Evolutionary conservation across 164 flowering plant species (phyloP).

Genomic region (Vitis riparia): DNA sequence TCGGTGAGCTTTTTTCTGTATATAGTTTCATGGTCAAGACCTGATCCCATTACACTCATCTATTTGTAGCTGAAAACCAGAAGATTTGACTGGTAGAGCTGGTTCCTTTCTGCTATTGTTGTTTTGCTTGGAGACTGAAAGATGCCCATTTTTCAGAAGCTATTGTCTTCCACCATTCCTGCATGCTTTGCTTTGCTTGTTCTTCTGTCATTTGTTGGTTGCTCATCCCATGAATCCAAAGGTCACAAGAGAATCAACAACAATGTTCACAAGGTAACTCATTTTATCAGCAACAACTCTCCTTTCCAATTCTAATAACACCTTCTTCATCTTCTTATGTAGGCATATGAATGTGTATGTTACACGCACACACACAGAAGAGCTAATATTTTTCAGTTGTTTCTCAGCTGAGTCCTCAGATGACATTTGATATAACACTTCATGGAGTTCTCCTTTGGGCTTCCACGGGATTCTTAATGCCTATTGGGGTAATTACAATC

Average conservation of each 20-base stretch:
- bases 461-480: constrained; percentile 84
- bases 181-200: constrained; percentile 18
- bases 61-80: background rate
- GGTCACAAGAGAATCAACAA: constrained; percentile 12
- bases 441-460: constrained; percentile 77
- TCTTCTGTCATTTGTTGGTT: constrained; percentile 24
- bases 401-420: constrained; percentile 40
- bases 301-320: background rate
- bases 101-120: background rate
- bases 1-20: background rate
- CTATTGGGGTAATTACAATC: constrained; percentile 67
- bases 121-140: constrained; percentile 9
- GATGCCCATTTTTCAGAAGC: constrained; percentile 13
- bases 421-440: constrained; percentile 35
- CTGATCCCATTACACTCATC: background rate
- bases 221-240: constrained; percentile 24
- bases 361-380: too few species aligned
- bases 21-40: background rate
- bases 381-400: background rate
- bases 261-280: constrained; percentile 33
- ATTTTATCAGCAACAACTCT: background rate
- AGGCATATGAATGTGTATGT: too few species aligned
- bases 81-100: background rate
- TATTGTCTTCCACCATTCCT: constrained; percentile 16
- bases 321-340: background rate